Evolutionary conservation across 768 basidiomycete species (phyloP), one percentile per base, ranked within the genome.

Genomic region (Leucocoprinus leucothites): DNA sequence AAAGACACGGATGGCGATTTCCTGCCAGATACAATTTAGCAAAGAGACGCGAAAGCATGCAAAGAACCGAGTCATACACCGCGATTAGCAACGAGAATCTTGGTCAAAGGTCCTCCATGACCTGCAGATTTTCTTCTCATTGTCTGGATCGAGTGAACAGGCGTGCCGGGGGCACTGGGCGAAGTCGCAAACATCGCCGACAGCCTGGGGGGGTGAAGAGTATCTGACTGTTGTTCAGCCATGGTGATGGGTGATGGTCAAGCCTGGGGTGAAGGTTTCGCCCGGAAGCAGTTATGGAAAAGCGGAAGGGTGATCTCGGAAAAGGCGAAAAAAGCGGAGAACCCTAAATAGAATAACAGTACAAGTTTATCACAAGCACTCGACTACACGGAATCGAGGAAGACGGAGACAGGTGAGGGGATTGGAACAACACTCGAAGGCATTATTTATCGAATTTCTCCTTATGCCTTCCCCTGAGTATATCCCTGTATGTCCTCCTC

Each of bases 1-100:
- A 81, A 99, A 98, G 40, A 99, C 94, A 66, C 97, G 91, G 64
- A 99, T 94, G 25, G 97, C 97, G 71, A 99, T 99, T 89, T 99
- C 94, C 92, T 94, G 66, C 35, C 59, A 51, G 48, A 61, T 52
- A n/a, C 59, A 26, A 51, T n/a, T 56, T 58, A 55, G 50, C 19
- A 18, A 48, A 51, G 55, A 42, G 42, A 51, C 31, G 52, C 53
- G 58, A 57, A 42, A 11, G 56, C 16, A 28, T 26, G 31, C 57
- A 43, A 13, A 57, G 16, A 35, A 34, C 31, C 9, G 52, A 42
- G 25, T 64, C 89, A 51, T 76, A 92, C 94, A 64, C 92, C 92
- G 59, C 92, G 87, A 71, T 94, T 94, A 48, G 92, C 92, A 60
- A 94, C 92, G 18, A 94, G 80, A 66, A 94, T 91, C 78, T 94